Evolutionary conservation across 345 rosid species (phyloP), one percentile per base, ranked within the genome.

Genomic region (Orychophragmus violaceus): DNA sequence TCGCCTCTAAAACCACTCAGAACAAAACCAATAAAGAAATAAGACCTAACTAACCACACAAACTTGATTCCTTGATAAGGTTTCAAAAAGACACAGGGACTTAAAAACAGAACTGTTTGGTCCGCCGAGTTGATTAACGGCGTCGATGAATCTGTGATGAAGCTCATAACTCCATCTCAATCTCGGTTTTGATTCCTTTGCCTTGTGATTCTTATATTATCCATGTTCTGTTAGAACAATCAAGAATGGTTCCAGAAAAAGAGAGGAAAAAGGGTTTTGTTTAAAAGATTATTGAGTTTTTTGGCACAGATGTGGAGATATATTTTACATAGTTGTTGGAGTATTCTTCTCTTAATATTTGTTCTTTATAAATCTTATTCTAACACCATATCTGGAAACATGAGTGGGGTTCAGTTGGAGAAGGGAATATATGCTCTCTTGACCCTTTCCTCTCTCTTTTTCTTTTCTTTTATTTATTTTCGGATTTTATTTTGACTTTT

Each of bases 121-220:
- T 24, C 56, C 56, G 19, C 56, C 56, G 11, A 51, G 56, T n/a
- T 25, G 56, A 51, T 51, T 51, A 51, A 51, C 56, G 19, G 56
- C 56, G 33, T 51, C 19, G 19, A 51, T 25, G 56, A 51, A 51
- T n/a, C 33, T 51, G 21, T 51, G 56, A 51, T 51, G 56, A 51
- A 51, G 33, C 56, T 51, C 56, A 25, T 7, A 25, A 51, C 56
- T 25, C 56, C 56, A 51, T 51, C 33, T 51, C 33, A 25, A n/a
- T 14, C 56, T 51, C 33, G 3, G 56, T 7, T 51, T 51, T 25
- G 56, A 3, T 8, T 51, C 21, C 6, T n/a, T 4, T 25, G 19
- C 18, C 56, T 51, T 25, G 33, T 25, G 56, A 25, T 51, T 25
- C 33, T 51, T 51, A 25, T 51, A 51, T 13, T 14, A n/a, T 25